phyloP scores from a whole-genome alignment of 164 flowering plant species.

The Nymphaea thermarum region DNA sequence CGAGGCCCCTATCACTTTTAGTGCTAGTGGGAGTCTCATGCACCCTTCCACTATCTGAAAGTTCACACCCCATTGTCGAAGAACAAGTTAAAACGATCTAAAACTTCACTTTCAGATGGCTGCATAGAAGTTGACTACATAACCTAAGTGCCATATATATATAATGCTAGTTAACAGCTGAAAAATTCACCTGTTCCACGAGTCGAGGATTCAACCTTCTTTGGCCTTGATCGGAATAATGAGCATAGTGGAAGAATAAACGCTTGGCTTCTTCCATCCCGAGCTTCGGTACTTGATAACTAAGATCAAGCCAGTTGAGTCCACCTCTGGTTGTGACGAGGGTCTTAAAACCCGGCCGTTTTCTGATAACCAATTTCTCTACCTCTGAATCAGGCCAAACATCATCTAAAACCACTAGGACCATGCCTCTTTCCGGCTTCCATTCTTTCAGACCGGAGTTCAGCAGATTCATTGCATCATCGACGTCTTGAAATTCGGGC shows the following conservation, averaged over 20 bases:
- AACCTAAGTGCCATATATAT: no score
- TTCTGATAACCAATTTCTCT: slow-evolving; percentile 33
- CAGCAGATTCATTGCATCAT: not conserved
- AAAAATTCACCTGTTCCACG: not conserved
- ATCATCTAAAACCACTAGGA: slow-evolving; percentile 65
- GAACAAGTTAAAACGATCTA: no score
- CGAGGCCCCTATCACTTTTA: slow-evolving; percentile 83
- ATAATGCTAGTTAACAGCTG: no score
- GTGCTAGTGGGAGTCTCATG: slow-evolving; percentile 67
- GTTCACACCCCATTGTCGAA: not conserved
- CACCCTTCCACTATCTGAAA: slow-evolving; percentile 59
- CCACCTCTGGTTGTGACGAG: slow-evolving; percentile 43
- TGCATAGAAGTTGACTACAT: no score
- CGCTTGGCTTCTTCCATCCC: slow-evolving; percentile 13
- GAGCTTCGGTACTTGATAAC: slow-evolving; percentile 42
- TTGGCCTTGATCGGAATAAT: not conserved
- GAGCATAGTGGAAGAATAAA: not conserved
- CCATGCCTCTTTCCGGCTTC: slow-evolving; percentile 1
- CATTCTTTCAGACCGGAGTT: not conserved
- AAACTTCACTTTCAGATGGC: no score
- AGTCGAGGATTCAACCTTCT: not conserved
- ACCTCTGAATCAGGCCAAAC: slow-evolving; percentile 40
- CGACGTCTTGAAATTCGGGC: not conserved
- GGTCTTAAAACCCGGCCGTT: slow-evolving; percentile 62
- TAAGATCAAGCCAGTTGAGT: slow-evolving; percentile 5